These are phyloP conservation scores for Plantago ovata DNA, from an alignment of 257 asterid species.

Conservation along the genomic window DNA sequence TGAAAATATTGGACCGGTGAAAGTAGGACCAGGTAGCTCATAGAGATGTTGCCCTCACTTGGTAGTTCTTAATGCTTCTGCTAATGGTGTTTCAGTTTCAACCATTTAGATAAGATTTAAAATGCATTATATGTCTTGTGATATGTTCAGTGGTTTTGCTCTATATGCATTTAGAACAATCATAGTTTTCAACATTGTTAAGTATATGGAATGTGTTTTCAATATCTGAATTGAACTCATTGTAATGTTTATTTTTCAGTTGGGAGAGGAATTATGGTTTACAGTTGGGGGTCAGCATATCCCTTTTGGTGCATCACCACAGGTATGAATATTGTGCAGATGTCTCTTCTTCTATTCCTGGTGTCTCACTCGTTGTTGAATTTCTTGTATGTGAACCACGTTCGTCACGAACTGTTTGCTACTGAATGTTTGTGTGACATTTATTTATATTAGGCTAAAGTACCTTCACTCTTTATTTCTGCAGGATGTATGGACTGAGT, in stretches of 20 bases:
- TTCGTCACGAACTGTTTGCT: too few relatives aligned
- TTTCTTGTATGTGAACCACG: not conserved
- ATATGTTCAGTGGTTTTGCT: not conserved
- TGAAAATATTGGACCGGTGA: too few relatives aligned
- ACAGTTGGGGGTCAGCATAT: slow-evolving; percentile 74
- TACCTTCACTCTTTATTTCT: slow-evolving; percentile 16
- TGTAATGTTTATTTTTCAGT: slow-evolving; percentile 32
- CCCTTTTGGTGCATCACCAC: slow-evolving; percentile 82
- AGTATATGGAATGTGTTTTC: not conserved
- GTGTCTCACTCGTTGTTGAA: not conserved
- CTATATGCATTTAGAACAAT: too few relatives aligned
- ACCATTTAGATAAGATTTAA: not conserved
- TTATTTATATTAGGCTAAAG: slow-evolving; percentile 3
- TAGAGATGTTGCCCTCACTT: too few relatives aligned
- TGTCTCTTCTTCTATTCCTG: not conserved
- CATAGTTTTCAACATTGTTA: too few relatives aligned
- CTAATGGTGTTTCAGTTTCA: not conserved
- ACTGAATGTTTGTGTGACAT: too few relatives aligned
- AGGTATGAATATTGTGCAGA: slow-evolving; percentile 33
- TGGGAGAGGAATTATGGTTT: slow-evolving; percentile 71
- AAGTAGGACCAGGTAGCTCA: too few relatives aligned
- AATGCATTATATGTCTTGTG: not conserved
- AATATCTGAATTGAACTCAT: slow-evolving; percentile 3
- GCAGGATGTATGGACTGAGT: slow-evolving; percentile 88
- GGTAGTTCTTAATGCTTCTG: not conserved